Evolutionary conservation across 164 flowering plant species (phyloP).

Genomic region (Taxillus chinensis): DNA sequence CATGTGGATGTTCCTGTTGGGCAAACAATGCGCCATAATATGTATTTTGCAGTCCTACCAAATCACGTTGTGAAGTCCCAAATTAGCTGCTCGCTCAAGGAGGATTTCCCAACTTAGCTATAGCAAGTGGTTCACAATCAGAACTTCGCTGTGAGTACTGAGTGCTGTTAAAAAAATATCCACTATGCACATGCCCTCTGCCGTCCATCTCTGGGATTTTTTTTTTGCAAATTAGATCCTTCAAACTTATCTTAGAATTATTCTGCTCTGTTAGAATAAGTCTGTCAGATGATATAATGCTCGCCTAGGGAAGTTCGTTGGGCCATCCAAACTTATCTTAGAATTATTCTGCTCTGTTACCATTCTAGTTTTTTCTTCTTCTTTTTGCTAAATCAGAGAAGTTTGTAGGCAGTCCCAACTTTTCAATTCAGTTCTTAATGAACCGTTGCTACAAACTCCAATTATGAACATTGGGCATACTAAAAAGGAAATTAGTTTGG

Average conservation of each 20-base stretch:
- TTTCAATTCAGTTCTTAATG: constrained; percentile 24
- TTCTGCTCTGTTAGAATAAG: constrained; percentile 29
- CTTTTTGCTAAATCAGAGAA: constrained; percentile 28
- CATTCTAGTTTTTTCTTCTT: constrained; percentile 26
- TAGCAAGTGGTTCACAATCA: constrained; percentile 24
- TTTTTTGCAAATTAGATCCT: constrained; percentile 18
- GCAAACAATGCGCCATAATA: constrained; percentile 46
- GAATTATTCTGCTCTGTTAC: constrained; percentile 22
- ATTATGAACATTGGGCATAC: constrained; percentile 28
- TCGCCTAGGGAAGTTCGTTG: constrained; percentile 30
- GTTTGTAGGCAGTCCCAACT: constrained; percentile 17
- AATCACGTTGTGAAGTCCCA: constrained; percentile 33
- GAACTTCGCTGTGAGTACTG: constrained; percentile 32
- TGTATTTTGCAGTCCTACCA: constrained; percentile 43
- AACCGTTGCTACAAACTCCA: constrained; percentile 31
- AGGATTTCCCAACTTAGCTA: constrained; percentile 20
- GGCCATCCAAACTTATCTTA: constrained; percentile 22
- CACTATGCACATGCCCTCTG: constrained; percentile 17
- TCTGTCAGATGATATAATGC: constrained; percentile 38
- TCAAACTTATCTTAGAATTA: constrained; percentile 27
- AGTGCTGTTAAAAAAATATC: constrained; percentile 21
- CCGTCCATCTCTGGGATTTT: constrained; percentile 18
- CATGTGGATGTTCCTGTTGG: constrained; percentile 54
- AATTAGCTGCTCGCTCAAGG: constrained; percentile 22
- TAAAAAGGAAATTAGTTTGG: constrained; percentile 22